Evolutionary conservation across 139 green algal species (phyloP), one percentile per base, ranked within the genome.

Genomic region (Marvania coccoides): DNA sequence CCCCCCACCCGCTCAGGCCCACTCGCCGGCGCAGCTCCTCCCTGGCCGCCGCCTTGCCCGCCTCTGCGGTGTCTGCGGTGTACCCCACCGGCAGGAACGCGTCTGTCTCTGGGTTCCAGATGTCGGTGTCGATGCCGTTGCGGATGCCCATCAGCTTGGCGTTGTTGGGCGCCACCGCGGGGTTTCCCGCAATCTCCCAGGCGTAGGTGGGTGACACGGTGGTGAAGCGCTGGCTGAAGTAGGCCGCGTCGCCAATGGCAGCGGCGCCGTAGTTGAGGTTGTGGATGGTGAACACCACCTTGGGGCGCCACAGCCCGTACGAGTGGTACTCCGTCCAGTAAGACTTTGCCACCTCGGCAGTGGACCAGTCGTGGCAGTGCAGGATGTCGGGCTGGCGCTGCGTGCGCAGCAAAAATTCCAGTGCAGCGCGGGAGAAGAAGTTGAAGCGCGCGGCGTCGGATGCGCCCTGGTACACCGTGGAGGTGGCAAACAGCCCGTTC

Each of bases 351-450:
- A 87, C 79, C 13, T 80, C 71, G 0, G 93, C 93, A 6, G 83
- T 89, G 63, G 79, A 81, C 88, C 88, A 95, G 79, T 98, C 93
- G 73, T 98, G 93, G 80, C 87, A 95, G 83, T 98, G 93, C 54
- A 98, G 54, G 62, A 98, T 88, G 81, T 96, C 79, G 19, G 88
- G 69, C 62, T 83, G 59, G 12, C 87, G 74, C 8, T 67, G 63
- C 2, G 70, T 76, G 56, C 74, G 63, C 31, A 83, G 40, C 34
- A 93, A 42, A 61, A 93, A 92, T 67, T 92, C 86, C 19, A 92
- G 75, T 13, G 86, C 85, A 6, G 85, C 75, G 56, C 60, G 51
- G 63, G 78, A 94, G 83, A 97, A 97, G 82, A 91, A 97, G 5
- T 77, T 84, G 64, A 98, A 97, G 42, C 90, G 85, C 23, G 9